Evolutionary conservation across 306 rosid species (phyloP).

Genomic region (Gillenia trifoliata): DNA sequence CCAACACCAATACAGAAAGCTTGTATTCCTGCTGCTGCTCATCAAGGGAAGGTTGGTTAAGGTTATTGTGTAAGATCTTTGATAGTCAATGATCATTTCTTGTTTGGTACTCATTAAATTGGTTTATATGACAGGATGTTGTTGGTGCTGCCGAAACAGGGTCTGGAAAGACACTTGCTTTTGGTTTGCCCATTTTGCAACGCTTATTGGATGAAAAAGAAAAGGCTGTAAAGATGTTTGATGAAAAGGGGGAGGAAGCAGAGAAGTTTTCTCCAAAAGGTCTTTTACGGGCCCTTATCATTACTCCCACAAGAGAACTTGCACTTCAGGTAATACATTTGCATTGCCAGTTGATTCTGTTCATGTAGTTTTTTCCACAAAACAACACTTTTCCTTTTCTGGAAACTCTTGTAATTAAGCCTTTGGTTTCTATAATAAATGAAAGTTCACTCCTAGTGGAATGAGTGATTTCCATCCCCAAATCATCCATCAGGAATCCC

Average conservation of each 20-base stretch:
- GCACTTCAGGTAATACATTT: conserved; percentile 74
- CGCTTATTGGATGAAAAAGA: conserved; percentile 87
- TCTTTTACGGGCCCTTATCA: conserved; percentile 73
- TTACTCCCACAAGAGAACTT: conserved; percentile 94
- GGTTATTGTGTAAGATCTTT: conserved; percentile 20
- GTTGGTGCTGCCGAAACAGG: conserved; percentile 98
- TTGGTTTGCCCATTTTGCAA: conserved; percentile 97
- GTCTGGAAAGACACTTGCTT: conserved; percentile 94
- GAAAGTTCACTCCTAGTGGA: not conserved
- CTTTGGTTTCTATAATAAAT: not conserved
- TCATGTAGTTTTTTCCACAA: conserved; percentile 4
- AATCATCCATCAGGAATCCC: not conserved
- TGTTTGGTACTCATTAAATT: conserved; percentile 18
- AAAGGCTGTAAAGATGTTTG: conserved; percentile 45
- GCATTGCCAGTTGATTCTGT: conserved; percentile 19
- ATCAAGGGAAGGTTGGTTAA: conserved; percentile 85
- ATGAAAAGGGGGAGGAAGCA: conserved; percentile 45
- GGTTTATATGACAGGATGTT: conserved; percentile 64
- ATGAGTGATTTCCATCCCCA: not conserved
- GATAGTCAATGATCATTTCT: not conserved
- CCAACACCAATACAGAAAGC: conserved; percentile 93
- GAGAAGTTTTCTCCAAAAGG: conserved; percentile 46
- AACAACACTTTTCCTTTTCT: not conserved
- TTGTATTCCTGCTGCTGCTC: conserved; percentile 95
- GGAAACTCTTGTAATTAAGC: not conserved